Conservation (phyloP, 2,329 filamentous ascomycete species). For the Penicillium concentricum region DNA sequence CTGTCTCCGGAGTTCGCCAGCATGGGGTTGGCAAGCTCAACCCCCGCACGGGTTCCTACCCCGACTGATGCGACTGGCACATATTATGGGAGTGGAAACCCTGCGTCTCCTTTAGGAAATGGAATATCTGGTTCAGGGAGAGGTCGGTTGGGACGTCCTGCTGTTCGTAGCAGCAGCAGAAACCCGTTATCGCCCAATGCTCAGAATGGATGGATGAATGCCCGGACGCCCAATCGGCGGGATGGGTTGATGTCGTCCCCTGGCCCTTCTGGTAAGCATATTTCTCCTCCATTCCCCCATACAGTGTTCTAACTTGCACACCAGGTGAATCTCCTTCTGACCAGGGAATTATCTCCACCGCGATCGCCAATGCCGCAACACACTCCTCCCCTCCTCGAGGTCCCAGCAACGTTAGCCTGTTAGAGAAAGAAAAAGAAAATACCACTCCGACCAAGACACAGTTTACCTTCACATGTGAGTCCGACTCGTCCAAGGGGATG, state of each 20-base stretch:
- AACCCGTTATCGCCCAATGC: conserved; percentile 62
- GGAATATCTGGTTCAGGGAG: conserved; percentile 82
- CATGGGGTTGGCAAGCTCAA: conserved; percentile 57
- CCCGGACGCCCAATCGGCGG: conserved; percentile 50
- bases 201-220: conserved; percentile 55
- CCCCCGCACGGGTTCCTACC: conserved; percentile 44
- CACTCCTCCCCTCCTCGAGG: conserved; percentile 59
- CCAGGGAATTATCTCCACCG: conserved; percentile 85
- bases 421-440: conserved; percentile 72
- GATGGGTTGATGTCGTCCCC: conserved; percentile 48
- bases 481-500: conserved; percentile 77
- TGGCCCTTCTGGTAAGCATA: conserved; percentile 35
- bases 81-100: conserved; percentile 58
- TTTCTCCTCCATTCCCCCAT: neutral
- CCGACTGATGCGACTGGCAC: conserved; percentile 50
- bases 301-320: conserved; percentile 11
- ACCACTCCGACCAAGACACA: conserved; percentile 72
- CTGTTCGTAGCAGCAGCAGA: conserved; percentile 53
- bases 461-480: conserved; percentile 96
- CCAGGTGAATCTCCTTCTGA: conserved; percentile 45
- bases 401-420: conserved; percentile 74
- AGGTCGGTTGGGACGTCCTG: conserved; percentile 72
- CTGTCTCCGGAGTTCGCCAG: conserved; percentile 64
- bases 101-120: conserved; percentile 57
- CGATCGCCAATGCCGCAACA: conserved; percentile 84